A percentile compares a stretch with the other conserved stretches of the same genome.
phyloP scores from a whole-genome alignment of 805 yeast genomes.

The Candida koratica region DNA sequence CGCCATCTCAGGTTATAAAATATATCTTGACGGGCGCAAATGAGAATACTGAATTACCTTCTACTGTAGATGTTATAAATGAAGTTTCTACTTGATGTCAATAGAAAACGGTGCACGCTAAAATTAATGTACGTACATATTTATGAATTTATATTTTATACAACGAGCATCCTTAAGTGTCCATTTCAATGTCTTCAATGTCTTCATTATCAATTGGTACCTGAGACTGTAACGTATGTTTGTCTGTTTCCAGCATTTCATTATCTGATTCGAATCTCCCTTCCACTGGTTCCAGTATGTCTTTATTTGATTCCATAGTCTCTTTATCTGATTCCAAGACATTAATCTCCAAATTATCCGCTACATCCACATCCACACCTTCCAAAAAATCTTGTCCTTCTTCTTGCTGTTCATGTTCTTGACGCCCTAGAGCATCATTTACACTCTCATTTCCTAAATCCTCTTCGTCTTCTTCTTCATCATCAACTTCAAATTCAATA shows the following conservation, averaged over 20 bases:
- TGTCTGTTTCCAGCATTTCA: no score
- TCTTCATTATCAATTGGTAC: no score
- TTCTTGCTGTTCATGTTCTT: slow-evolving; percentile 2
- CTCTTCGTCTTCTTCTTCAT: slow-evolving; percentile 13
- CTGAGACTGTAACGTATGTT: no score
- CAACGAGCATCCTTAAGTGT: background rate
- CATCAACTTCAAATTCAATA: slow-evolving; percentile 16
- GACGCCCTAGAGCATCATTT: no score
- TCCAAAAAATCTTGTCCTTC: slow-evolving; percentile 3
- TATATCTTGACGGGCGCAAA: slow-evolving; percentile 53
- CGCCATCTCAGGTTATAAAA: slow-evolving; percentile 49
- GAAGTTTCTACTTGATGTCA: slow-evolving; percentile 1
- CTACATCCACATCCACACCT: background rate
- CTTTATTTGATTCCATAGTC: background rate
- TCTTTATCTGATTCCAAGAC: background rate
- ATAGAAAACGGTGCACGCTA: no score
- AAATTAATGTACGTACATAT: slow-evolving; percentile 3
- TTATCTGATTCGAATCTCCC: background rate
- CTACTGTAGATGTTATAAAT: slow-evolving; percentile 7
- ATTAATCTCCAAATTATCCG: background rate
- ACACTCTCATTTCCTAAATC: slow-evolving; percentile 5
- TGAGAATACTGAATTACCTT: background rate
- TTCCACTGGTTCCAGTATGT: background rate
- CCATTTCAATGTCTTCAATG: slow-evolving; percentile 8
- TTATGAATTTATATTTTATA: slow-evolving; percentile 6